These are phyloP conservation scores for Aristolochia contorta DNA, from an alignment of 164 flowering plant genomes.

Conservation along the genomic window DNA sequence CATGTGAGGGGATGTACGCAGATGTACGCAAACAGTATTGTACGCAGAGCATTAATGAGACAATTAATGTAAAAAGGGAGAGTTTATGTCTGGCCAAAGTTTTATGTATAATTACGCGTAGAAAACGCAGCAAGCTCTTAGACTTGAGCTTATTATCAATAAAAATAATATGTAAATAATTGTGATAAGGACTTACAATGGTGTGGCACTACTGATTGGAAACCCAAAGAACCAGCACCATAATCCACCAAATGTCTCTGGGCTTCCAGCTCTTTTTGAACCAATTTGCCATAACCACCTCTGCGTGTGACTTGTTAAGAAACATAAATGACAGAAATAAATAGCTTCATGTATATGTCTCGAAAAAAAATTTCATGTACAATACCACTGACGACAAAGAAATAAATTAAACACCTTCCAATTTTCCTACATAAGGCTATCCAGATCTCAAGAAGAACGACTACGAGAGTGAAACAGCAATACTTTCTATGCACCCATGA, in stretches of 20 bases:
- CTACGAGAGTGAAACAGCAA: no score
- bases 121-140: background rate
- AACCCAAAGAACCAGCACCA: slow-evolving; percentile 80
- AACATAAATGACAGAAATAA: background rate
- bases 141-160: background rate
- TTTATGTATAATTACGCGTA: no score
- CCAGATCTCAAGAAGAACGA: no score
- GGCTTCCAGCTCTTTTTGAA: slow-evolving; percentile 84
- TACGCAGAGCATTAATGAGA: no score
- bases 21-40: no score
- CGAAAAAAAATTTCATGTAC: background rate
- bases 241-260: slow-evolving; percentile 95
- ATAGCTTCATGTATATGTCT: background rate
- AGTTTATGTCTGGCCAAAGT: no score
- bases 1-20: no score
- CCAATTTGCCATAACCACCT: slow-evolving; percentile 98
- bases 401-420: no score
- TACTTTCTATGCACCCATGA: no score
- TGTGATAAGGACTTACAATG: slow-evolving; percentile 48
- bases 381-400: no score
- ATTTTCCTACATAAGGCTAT: no score
- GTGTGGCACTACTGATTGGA: slow-evolving; percentile 47
- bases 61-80: background rate
- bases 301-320: slow-evolving; percentile 67
- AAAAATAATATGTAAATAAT: background rate